A percentile compares a stretch with the other conserved stretches of the same genome.
Evolutionary conservation across 2,329 filamentous ascomycete genomes (phyloP).

Genomic region (Exophiala bonariae): DNA sequence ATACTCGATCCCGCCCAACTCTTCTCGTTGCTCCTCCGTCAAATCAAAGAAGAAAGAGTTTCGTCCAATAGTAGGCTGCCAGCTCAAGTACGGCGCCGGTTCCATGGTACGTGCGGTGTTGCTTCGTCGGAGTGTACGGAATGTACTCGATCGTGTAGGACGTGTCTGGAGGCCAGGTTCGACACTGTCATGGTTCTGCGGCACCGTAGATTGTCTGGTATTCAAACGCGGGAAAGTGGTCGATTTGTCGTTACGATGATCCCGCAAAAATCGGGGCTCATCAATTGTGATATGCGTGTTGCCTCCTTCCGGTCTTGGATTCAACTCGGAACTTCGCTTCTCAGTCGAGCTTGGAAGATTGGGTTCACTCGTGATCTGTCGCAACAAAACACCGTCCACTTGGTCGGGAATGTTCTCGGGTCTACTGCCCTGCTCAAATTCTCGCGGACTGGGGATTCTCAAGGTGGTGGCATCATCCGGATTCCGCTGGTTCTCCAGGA

Average conservation of each 20-base stretch:
- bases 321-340: slow-evolving; percentile 7
- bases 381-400: slow-evolving; percentile 36
- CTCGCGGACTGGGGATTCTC: slow-evolving; percentile 86
- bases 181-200: slow-evolving; percentile 12
- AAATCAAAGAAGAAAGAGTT: slow-evolving; percentile 92
- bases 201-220: slow-evolving; percentile 18
- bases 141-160: slow-evolving; percentile 54
- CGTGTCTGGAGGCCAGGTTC: slow-evolving; percentile 24
- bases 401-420: slow-evolving; percentile 61
- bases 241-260: slow-evolving; percentile 30
- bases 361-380: slow-evolving; percentile 22
- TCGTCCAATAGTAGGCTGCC: slow-evolving; percentile 85
- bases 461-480: slow-evolving; percentile 70
- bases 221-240: slow-evolving; percentile 23
- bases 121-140: slow-evolving; percentile 48
- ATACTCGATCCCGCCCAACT: slow-evolving; percentile 95
- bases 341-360: slow-evolving; percentile 28
- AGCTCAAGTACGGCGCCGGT: slow-evolving; percentile 83
- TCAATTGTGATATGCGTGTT: slow-evolving; percentile 47
- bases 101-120: slow-evolving; percentile 45
- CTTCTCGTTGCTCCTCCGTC: slow-evolving; percentile 87
- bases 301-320: slow-evolving; percentile 5
- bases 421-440: slow-evolving; percentile 78
- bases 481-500: slow-evolving; percentile 80
- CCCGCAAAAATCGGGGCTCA: slow-evolving; percentile 44